Percentiles rank a stretch among this genome's conserved stretches.
phyloP scores from a whole-genome alignment of 306 rosid species.

The Sindora glabra region DNA sequence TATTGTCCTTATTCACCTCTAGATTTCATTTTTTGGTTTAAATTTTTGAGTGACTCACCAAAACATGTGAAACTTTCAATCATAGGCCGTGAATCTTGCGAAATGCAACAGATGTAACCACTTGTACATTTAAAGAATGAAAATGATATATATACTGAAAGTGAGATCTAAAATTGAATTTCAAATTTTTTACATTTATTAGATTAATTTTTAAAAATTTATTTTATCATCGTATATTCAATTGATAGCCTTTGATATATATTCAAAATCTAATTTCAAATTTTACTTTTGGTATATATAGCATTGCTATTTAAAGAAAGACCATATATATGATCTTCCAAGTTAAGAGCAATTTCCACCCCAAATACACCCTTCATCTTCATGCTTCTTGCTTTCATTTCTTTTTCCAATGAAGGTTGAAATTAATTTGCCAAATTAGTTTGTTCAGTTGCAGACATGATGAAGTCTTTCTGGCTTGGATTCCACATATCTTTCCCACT shows the following conservation, averaged over 20 bases:
- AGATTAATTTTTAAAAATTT: not conserved
- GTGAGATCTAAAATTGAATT: no score
- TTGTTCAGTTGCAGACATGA: not conserved
- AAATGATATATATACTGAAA: no score
- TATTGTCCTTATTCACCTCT: no score
- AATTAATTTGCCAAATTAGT: no score
- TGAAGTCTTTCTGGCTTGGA: slow-evolving; percentile 40
- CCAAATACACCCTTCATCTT: slow-evolving; percentile 7
- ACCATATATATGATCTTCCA: no score
- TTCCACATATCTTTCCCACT: slow-evolving; percentile 27
- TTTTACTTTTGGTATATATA: no score
- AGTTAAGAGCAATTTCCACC: no score
- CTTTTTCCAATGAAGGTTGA: slow-evolving; percentile 16
- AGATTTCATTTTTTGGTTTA: not conserved
- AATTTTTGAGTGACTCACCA: slow-evolving; percentile 30
- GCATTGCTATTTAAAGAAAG: no score
- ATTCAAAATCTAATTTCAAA: no score
- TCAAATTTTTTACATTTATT: no score
- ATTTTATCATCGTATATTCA: no score
- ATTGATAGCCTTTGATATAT: no score
- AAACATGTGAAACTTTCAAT: slow-evolving; percentile 61
- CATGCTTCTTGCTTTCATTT: not conserved
- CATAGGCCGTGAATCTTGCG: slow-evolving; percentile 78
- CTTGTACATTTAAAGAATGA: slow-evolving; percentile 53
- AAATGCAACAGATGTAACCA: slow-evolving; percentile 40